Base-by-base conservation (phyloP, 768 basidiomycete species). In the Lactifluus volemus region DNA sequence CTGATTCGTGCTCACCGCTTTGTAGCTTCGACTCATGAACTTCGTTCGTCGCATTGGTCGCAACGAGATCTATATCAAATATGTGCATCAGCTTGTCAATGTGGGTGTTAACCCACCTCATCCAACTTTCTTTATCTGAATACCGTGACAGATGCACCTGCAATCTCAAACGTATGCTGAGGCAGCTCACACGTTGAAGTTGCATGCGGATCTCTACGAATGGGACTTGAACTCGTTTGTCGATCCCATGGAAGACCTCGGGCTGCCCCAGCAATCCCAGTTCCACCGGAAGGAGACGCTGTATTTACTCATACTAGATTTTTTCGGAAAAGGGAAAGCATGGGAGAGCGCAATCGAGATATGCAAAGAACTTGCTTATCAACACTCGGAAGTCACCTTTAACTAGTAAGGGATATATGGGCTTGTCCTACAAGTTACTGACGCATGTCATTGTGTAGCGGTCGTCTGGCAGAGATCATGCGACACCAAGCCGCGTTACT, bases 251-350 rank as follows among this genome's bases (percentile, higher is more conserved):
- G 89, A 91, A 68, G 93, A 92, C 58, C 81, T 98, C 42, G 84
- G 88, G 17, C 75, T 98, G 42, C 95, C 94, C 1, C 88, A 91
- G 50, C 96, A 98, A 70, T 94, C 89, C 2, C 88, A 92, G 39
- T 98, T 98, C 73, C 89, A 89, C 59, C 83, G 96, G 49, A 97
- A 96, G 69, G 96, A 98, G 73, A 92, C 92, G 0, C 77, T 98
- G 2, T 92, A 88, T 66, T 78, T 97, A 47, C 76, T 95, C 58
- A 94, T 95, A 59, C 81, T 98, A n/a, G 93, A 97, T 70, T 93
- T 94, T 67, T 82, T 98, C 21, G 91, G 92, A 53, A 91, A 94
- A 73, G 96, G 95, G 10, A 94, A 96, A 68, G 95, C 96, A n/a
- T 98, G 92, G 83, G 96, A 98, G 73, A 87, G 82, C 55, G 96